A percentile compares a stretch with the other conserved stretches of the same genome.
These are phyloP conservation scores for Tilletia indica DNA, from an alignment of 1,284 basidiomycete genomes.

Conservation along the genomic window DNA sequence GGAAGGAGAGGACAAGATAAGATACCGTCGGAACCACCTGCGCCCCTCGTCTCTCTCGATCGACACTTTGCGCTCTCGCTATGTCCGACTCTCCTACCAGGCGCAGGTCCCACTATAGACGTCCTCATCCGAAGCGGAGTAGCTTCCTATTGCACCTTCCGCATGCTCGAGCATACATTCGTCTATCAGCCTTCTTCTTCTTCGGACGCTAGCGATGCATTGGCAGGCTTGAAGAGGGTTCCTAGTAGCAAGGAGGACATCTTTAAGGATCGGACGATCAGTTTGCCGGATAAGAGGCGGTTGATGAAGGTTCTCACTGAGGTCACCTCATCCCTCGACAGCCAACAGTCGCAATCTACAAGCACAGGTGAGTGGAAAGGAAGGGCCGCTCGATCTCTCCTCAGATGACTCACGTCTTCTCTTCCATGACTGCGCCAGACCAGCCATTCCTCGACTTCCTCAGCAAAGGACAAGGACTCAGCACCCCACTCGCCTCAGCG, in stretches of 20 bases:
- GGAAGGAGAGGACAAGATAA: conserved; percentile 34
- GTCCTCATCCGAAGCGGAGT: conserved; percentile 81
- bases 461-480: conserved; percentile 65
- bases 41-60: conserved; percentile 30
- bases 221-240: conserved; percentile 59
- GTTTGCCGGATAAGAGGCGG: conserved; percentile 79
- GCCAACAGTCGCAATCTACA: neutral
- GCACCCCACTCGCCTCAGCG: conserved; percentile 59
- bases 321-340: neutral
- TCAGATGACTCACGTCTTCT: too few species aligned
- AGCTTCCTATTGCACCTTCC: conserved; percentile 83
- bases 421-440: neutral
- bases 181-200: conserved; percentile 18
- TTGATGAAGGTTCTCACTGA: conserved; percentile 79
- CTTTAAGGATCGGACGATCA: conserved; percentile 78
- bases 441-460: neutral
- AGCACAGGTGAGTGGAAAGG: neutral
- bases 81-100: conserved; percentile 76
- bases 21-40: conserved; percentile 20
- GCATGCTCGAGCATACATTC: conserved; percentile 68
- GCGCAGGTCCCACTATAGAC: conserved; percentile 75
- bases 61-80: conserved; percentile 79
- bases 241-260: conserved; percentile 90
- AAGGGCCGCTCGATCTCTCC: too few species aligned
- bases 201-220: too few species aligned